Evolutionary conservation across 768 basidiomycete species (phyloP), one percentile per base, ranked within the genome.

Genomic region (Hericium coralloides): DNA sequence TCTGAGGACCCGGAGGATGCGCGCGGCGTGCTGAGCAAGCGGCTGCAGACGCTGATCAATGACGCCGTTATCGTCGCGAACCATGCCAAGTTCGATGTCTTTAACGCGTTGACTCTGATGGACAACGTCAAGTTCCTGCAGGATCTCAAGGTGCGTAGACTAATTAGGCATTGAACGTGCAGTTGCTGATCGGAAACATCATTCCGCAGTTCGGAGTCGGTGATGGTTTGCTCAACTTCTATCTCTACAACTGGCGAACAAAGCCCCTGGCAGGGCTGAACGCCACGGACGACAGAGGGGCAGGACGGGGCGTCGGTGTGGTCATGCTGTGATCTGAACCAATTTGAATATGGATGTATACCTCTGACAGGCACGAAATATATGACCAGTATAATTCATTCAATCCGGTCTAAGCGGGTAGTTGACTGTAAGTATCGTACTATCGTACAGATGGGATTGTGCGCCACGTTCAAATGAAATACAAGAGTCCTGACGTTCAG

Each of bases 161-260:
- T 31, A 1, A 31, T 31, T 31, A 1, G 31, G 31, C 31, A 31
- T 31, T 6, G 1, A 31, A 9, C 31, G 31, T 31, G 10, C 31
- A 9, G 2, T 31, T 31, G 31, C 31, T 31, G 10, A 31, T 31
- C 10, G 31, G 31, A 9, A 31, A 31, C 2, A 8, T 6, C 2
- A 31, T 9, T 31, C 31, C 10, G 31, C 59, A 95, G 94, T 98
- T 98, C 66, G 95, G 92, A n/a, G 73, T 77, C 12, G 95, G 93
- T 4, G 91, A 95, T 66, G 97, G 97, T 1, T 80, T 87, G 69
- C 78, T 99, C 53, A 91, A 95, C 70, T 95, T 83, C 68, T 95
- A 95, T 68, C 69, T 95, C 57, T 98, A 97, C 74, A 99, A 99
- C 71, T 99, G 94, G 92, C 79, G 88, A 58, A 95, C 92, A 12